These are phyloP conservation scores for Xerocomellus chrysenteron DNA, from an alignment of 768 basidiomycete species.

Conservation along the genomic window DNA sequence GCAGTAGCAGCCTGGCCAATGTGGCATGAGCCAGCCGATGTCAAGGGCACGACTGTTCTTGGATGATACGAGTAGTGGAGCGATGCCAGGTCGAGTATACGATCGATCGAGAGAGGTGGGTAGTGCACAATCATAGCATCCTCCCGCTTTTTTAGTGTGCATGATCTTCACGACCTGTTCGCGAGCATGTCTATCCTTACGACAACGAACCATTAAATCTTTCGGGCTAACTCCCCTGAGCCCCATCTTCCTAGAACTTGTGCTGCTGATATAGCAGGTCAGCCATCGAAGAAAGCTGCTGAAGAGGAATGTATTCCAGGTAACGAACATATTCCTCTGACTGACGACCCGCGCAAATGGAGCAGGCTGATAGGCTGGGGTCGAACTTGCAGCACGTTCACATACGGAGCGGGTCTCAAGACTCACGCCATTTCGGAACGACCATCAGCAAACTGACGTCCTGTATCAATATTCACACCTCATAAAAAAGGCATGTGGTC, in stretches of 20 bases:
- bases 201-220: background rate
- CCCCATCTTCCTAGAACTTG: background rate
- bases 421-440: no score
- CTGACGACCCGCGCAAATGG: slow-evolving; percentile 65
- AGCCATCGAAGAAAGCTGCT: background rate
- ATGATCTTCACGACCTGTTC: slow-evolving; percentile 2
- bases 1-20: slow-evolving; percentile 1
- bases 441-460: no score
- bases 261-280: slow-evolving; percentile 1
- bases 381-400: no score
- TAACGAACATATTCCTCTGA: slow-evolving; percentile 42
- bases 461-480: background rate
- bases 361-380: slow-evolving; percentile 21
- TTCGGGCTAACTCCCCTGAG: background rate
- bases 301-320: slow-evolving; percentile 19
- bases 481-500: slow-evolving; percentile 48
- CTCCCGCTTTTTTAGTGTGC: slow-evolving; percentile 3
- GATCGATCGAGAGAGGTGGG: slow-evolving; percentile 8
- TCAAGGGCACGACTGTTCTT: background rate
- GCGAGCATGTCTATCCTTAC: slow-evolving; percentile 12
- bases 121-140: background rate
- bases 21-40: background rate
- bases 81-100: slow-evolving; percentile 20
- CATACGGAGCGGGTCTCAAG: no score
- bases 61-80: background rate